These are phyloP conservation scores for Ceriops zippeliana DNA, from an alignment of 345 rosid genomes.

Conservation along the genomic window DNA sequence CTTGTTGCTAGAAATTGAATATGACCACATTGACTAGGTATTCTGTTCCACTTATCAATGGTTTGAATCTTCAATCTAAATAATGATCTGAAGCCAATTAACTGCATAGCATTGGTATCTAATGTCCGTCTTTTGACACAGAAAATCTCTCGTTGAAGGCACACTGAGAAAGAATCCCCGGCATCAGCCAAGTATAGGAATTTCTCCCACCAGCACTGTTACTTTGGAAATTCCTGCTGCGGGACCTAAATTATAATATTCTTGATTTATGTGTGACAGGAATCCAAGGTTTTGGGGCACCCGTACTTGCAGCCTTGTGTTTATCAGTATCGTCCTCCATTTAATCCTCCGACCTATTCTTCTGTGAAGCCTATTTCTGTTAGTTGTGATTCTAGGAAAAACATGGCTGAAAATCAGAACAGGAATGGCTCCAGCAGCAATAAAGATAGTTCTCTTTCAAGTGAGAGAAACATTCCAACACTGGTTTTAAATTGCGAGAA, in stretches of 20 bases:
- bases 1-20: neutral
- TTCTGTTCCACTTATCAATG: neutral
- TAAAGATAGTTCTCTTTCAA: constrained; percentile 64
- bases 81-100: neutral
- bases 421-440: constrained; percentile 80
- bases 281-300: constrained; percentile 90
- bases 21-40: neutral
- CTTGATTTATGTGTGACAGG: constrained; percentile 42
- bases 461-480: constrained; percentile 40
- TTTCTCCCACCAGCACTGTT: constrained; percentile 16
- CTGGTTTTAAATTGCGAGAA: constrained; percentile 36
- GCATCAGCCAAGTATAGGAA: constrained; percentile 84
- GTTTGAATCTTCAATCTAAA: neutral
- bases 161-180: constrained; percentile 95
- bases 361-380: constrained; percentile 55
- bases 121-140: constrained; percentile 32
- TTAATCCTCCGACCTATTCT: constrained; percentile 38
- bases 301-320: constrained; percentile 90
- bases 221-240: constrained; percentile 18
- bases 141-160: constrained; percentile 81
- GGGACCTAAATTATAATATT: constrained; percentile 20
- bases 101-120: constrained; percentile 6
- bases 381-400: constrained; percentile 44
- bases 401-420: constrained; percentile 85
- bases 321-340: constrained; percentile 64